These are phyloP conservation scores for Vigna nakashimae DNA, from an alignment of 306 rosid genomes.

Conservation along the genomic window DNA sequence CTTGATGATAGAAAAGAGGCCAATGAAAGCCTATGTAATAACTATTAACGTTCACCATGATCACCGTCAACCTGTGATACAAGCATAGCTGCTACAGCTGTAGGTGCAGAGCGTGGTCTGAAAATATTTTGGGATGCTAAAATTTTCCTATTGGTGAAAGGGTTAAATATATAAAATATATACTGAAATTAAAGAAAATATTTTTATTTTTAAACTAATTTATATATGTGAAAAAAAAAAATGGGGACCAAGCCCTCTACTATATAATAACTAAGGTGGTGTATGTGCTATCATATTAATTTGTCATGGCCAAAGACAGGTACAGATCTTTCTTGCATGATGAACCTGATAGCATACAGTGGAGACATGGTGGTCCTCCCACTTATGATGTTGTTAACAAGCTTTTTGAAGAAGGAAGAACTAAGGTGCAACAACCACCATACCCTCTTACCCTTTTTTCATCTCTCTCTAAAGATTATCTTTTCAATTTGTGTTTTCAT, in stretches of 20 bases:
- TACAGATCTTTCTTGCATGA: slow-evolving; percentile 65
- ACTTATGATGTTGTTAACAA: slow-evolving; percentile 57
- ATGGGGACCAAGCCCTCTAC: too few relatives aligned
- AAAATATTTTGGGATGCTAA: too few relatives aligned
- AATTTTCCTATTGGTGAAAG: too few relatives aligned
- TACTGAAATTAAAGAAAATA: too few relatives aligned
- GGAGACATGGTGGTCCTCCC: slow-evolving; percentile 88
- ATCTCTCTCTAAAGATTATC: background rate
- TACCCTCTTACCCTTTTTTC: slow-evolving; percentile 7
- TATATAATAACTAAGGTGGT: background rate
- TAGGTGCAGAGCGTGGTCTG: too few relatives aligned
- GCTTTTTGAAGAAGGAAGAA: slow-evolving; percentile 76
- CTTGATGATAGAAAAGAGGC: background rate
- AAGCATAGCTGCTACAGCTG: background rate
- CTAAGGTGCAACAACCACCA: slow-evolving; percentile 51
- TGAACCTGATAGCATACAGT: slow-evolving; percentile 44
- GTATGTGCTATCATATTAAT: background rate
- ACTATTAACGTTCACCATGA: background rate
- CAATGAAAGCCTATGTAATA: background rate
- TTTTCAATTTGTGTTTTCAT: background rate
- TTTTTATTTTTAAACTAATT: too few relatives aligned
- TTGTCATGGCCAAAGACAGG: slow-evolving; percentile 57
- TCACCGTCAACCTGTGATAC: background rate
- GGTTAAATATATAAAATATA: too few relatives aligned
- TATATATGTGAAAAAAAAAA: too few relatives aligned